Evolutionary conservation across 768 basidiomycete genomes (phyloP).

Genomic region (Fistulinella prunicolor): DNA sequence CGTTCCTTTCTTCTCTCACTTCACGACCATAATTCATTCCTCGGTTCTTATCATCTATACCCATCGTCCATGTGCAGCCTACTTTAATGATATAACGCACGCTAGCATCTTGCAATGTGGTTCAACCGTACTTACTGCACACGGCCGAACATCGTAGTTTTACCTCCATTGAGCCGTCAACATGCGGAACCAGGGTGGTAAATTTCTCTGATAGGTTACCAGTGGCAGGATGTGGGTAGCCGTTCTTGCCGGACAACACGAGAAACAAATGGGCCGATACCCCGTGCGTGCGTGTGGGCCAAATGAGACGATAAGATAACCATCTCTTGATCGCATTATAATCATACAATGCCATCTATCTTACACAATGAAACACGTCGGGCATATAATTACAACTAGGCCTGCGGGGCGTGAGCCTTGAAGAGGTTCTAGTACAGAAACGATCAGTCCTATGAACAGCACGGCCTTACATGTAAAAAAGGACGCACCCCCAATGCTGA

Average conservation of each 20-base stretch:
- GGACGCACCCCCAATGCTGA: neutral
- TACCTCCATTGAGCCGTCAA: neutral
- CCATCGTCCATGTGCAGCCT: conserved; percentile 26
- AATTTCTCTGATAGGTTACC: too few relatives aligned
- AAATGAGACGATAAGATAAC: too few relatives aligned
- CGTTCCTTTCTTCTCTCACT: conserved; percentile 7
- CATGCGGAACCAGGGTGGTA: neutral
- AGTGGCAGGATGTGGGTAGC: neutral
- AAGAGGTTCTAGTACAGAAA: too few relatives aligned
- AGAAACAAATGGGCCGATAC: neutral
- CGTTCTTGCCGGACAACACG: neutral
- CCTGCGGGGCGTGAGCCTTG: too few relatives aligned
- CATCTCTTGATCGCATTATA: too few relatives aligned
- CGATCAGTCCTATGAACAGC: too few relatives aligned
- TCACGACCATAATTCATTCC: conserved; percentile 20
- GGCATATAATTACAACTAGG: too few relatives aligned
- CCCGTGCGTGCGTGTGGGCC: neutral
- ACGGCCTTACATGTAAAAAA: too few relatives aligned
- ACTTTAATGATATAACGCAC: conserved; percentile 28
- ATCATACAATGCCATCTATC: too few relatives aligned
- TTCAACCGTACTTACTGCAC: neutral
- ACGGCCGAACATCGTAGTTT: neutral
- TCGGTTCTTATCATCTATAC: conserved; percentile 24
- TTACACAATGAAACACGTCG: too few relatives aligned
- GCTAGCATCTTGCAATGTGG: conserved; percentile 23